Evolutionary conservation across 148 eudicot species (phyloP).

Genomic region (Chenopodium formosanum): DNA sequence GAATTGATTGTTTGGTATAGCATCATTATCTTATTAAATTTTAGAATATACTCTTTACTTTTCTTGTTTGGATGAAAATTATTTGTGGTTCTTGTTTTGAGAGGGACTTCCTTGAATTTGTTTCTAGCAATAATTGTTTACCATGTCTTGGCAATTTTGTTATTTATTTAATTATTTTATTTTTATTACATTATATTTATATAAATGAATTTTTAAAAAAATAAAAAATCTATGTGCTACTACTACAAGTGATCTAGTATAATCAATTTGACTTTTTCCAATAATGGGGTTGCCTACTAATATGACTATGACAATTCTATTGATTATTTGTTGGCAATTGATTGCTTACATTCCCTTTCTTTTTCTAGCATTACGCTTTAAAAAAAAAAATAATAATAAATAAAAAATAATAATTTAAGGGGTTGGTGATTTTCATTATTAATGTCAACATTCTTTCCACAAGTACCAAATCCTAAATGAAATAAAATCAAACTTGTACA

Average conservation of each 20-base stretch:
- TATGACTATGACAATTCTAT: constrained; percentile 14
- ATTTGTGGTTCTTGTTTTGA: constrained; percentile 21
- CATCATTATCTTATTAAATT: constrained; percentile 11
- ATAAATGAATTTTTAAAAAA: background rate
- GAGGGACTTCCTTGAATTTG: background rate
- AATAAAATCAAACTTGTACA: background rate
- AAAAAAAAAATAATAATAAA: no score
- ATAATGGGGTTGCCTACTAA: constrained; percentile 11
- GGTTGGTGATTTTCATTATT: background rate
- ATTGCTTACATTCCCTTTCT: background rate
- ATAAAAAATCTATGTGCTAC: background rate
- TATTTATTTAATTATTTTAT: background rate
- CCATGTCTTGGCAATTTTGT: background rate
- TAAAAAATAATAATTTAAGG: background rate
- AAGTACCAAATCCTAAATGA: background rate
- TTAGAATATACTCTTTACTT: background rate
- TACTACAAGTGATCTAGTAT: background rate
- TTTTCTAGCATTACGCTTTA: background rate
- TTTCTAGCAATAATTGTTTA: constrained; percentile 20
- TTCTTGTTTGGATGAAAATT: background rate
- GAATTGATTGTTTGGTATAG: background rate
- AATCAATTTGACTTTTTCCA: constrained; percentile 13
- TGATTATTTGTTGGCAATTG: constrained; percentile 5
- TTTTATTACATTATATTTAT: background rate
- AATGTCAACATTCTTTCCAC: background rate